Conservation (phyloP, 2,329 filamentous ascomycete genomes). For the Lecanoromycetidae sp. region DNA sequence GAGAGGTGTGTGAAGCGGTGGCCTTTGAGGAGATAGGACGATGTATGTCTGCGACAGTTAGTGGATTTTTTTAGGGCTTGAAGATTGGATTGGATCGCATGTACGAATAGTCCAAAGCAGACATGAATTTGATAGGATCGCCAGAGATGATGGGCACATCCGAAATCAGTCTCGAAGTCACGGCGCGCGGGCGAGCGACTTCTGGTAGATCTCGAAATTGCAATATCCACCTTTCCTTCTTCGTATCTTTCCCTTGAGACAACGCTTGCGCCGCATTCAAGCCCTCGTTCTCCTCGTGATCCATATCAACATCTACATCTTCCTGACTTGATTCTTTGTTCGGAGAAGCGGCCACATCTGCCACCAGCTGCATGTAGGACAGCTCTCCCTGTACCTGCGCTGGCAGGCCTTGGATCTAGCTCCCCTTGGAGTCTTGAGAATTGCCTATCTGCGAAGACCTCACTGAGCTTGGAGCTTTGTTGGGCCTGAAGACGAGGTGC, state of each 20-base stretch:
- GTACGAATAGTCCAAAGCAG: conserved; percentile 42
- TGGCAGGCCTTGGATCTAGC: conserved; percentile 30
- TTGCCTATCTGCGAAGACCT: conserved; percentile 29
- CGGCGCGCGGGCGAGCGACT: conserved; percentile 39
- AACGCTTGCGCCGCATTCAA: background rate
- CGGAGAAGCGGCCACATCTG: conserved; percentile 25
- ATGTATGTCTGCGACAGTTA: conserved; percentile 37
- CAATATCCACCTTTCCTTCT: conserved; percentile 25
- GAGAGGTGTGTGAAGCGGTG: conserved; percentile 47
- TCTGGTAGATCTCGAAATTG: conserved; percentile 37
- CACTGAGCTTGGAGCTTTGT: conserved; percentile 27
- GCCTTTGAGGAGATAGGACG: conserved; percentile 45
- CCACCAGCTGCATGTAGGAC: conserved; percentile 43
- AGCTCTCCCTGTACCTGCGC: conserved; percentile 39
- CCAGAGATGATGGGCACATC: conserved; percentile 37
- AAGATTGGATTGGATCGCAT: conserved; percentile 19
- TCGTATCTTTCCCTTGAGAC: no score
- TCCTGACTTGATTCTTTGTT: background rate
- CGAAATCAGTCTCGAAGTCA: conserved; percentile 42
- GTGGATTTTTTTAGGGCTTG: no score
- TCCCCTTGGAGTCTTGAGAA: conserved; percentile 32
- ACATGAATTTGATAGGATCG: conserved; percentile 40
- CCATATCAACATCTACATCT: background rate
- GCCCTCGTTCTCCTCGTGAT: background rate
- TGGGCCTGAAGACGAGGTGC: conserved; percentile 46